Evolutionary conservation across 306 rosid genomes (phyloP).

Genomic region (Acacia crassicarpa): DNA sequence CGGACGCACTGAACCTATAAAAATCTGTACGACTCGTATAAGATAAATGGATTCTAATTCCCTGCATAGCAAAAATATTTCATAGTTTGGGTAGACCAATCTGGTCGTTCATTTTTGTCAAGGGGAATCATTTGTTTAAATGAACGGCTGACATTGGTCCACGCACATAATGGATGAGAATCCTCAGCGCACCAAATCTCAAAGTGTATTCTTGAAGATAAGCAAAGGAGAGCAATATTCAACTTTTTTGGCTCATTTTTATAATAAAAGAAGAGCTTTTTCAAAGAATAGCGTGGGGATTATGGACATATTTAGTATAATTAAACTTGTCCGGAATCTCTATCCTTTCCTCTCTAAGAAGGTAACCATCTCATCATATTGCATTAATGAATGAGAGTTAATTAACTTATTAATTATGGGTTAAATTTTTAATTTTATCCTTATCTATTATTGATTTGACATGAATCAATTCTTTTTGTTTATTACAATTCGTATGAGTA

Average conservation of each 20-base stretch:
- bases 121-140: background rate
- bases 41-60: background rate
- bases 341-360: background rate
- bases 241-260: background rate
- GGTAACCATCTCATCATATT: too few species aligned
- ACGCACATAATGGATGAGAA: background rate
- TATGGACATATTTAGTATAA: background rate
- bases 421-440: too few species aligned
- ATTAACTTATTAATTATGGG: too few species aligned
- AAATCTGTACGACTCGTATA: background rate
- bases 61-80: background rate
- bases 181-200: background rate
- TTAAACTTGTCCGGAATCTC: background rate
- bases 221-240: background rate
- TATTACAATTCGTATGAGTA: too few species aligned
- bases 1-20: conserved; percentile 26
- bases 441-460: too few species aligned
- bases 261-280: background rate
- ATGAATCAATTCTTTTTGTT: too few species aligned
- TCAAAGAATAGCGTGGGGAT: background rate
- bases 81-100: background rate
- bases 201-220: background rate
- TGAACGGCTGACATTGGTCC: background rate
- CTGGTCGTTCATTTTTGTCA: background rate
- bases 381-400: too few species aligned